Conservation (phyloP, 1,284 basidiomycete species). For the Ganoderma leucocontextum region DNA sequence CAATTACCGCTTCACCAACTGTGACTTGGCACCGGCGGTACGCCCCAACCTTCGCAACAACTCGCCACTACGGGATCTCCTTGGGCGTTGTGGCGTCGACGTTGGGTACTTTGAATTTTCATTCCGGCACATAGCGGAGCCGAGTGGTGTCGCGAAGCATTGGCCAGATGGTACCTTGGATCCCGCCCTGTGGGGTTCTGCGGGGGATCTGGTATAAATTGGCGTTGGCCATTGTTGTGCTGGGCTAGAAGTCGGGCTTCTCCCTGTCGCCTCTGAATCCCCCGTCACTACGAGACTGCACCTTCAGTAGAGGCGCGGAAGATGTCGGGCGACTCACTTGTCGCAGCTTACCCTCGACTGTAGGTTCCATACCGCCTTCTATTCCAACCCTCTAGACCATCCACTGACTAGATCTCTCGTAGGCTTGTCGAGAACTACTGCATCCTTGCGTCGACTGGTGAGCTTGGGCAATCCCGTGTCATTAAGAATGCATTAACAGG, state of each 20-base stretch:
- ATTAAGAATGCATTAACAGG: too few species aligned
- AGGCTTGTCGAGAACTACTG: slow-evolving; percentile 13
- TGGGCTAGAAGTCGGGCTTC: not conserved
- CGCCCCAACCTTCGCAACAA: not conserved
- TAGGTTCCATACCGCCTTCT: not conserved
- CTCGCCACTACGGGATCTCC: not conserved
- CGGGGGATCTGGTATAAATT: not conserved
- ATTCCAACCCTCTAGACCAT: not conserved
- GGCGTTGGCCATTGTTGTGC: not conserved
- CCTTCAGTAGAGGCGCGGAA: not conserved
- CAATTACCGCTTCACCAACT: not conserved
- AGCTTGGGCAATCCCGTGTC: not conserved
- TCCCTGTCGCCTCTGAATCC: not conserved
- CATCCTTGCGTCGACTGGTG: slow-evolving; percentile 3
- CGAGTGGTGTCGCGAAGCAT: not conserved
- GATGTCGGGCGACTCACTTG: not conserved
- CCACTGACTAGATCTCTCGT: not conserved
- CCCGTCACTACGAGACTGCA: not conserved
- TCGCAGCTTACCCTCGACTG: slow-evolving; percentile 1
- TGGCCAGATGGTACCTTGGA: not conserved
- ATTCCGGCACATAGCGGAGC: not conserved
- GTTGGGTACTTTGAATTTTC: slow-evolving; percentile 1
- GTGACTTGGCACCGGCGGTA: not conserved
- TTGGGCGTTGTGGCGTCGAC: not conserved
- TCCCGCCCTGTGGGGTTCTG: not conserved